Percentiles rank a stretch among this genome's conserved stretches.
phyloP scores from a whole-genome alignment of 2,329 filamentous ascomycete genomes.

The Laburnicola sp. region DNA sequence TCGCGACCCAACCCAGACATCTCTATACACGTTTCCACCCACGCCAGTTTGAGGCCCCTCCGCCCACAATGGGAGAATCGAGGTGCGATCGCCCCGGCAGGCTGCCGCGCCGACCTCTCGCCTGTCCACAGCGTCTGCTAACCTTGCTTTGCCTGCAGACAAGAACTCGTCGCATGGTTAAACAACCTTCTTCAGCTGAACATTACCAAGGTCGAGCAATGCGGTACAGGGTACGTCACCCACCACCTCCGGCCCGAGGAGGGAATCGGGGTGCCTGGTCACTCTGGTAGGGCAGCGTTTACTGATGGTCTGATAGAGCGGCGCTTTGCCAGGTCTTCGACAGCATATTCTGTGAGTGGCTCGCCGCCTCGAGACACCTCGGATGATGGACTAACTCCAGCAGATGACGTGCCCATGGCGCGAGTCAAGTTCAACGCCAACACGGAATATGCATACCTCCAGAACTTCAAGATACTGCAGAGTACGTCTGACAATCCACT shows the following conservation, averaged over 20 bases:
- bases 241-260: constrained; percentile 21
- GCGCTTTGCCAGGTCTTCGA: constrained; percentile 97
- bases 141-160: constrained; percentile 60
- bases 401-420: constrained; percentile 87
- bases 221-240: constrained; percentile 82
- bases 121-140: constrained; percentile 26
- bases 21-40: neutral
- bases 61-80: constrained; percentile 63
- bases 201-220: constrained; percentile 97
- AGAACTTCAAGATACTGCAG: constrained; percentile 98
- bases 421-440: constrained; percentile 98
- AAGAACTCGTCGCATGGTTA: constrained; percentile 94
- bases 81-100: constrained; percentile 51
- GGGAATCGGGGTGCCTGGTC: constrained; percentile 5
- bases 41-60: neutral
- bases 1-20: neutral
- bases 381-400: constrained; percentile 3
- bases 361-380: neutral
- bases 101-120: constrained; percentile 15
- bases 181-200: constrained; percentile 98
- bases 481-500: constrained; percentile 62
- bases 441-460: constrained; percentile 93
- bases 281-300: constrained; percentile 9
- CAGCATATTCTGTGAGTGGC: constrained; percentile 78
- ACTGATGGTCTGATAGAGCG: constrained; percentile 62